Conservation (phyloP, 768 basidiomycete species). For the Rhizopogon salebrosus region DNA sequence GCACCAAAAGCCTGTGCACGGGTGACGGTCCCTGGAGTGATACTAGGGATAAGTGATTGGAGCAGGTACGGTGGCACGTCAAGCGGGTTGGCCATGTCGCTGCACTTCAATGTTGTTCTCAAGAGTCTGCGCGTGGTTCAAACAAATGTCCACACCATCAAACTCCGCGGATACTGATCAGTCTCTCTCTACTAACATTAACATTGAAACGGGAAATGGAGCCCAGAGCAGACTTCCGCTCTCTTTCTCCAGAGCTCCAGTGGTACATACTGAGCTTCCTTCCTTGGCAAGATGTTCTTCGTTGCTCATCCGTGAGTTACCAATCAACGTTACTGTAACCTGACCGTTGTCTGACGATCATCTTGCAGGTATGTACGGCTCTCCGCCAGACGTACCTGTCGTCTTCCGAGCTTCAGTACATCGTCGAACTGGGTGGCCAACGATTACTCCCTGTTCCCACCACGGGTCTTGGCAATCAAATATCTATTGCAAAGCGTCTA, state of each 20-base stretch:
- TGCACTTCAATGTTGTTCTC: conserved; percentile 28
- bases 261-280: neutral
- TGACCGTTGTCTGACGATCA: neutral
- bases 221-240: neutral
- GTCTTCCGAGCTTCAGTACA: neutral
- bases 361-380: neutral
- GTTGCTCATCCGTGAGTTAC: neutral
- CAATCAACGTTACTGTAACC: neutral
- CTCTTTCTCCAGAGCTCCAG: neutral
- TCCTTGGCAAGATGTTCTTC: neutral
- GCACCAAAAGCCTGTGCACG: conserved; percentile 58
- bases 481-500: neutral
- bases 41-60: conserved; percentile 39
- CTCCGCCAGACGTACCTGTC: neutral
- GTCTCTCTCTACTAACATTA: too few species aligned
- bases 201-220: neutral
- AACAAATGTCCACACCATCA: too few species aligned
- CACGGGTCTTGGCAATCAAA: neutral
- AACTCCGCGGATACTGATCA: too few species aligned
- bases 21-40: conserved; percentile 21
- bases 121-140: conserved; percentile 18
- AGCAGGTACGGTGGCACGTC: conserved; percentile 62
- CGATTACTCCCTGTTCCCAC: neutral
- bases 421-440: neutral
- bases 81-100: conserved; percentile 25